Conservation (phyloP, 495 filamentous ascomycete genomes). For the Zalerion maritima region DNA sequence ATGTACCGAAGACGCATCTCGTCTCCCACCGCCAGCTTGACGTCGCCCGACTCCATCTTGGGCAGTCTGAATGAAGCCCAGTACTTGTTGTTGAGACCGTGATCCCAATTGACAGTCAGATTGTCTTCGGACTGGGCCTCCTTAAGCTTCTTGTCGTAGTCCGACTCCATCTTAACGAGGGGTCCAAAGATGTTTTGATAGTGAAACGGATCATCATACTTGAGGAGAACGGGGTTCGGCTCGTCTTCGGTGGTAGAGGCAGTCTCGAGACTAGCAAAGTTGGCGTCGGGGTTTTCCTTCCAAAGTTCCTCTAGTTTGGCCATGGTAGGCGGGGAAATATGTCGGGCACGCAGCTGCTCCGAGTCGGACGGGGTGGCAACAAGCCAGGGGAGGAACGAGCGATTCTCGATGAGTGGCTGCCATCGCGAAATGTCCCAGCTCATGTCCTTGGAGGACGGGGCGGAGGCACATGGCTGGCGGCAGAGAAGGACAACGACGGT, state of each 20-base stretch:
- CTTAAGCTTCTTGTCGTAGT: constrained; percentile 98
- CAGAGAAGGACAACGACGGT: constrained; percentile 95
- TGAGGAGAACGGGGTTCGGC: constrained; percentile 79
- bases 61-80: constrained; percentile 90
- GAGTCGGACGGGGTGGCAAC: constrained; percentile 81
- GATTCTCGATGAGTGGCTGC: constrained; percentile 95
- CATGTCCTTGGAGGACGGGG: constrained; percentile 98
- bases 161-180: constrained; percentile 98
- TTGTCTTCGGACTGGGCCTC: constrained; percentile 95
- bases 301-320: constrained; percentile 97
- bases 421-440: constrained; percentile 98
- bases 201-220: constrained; percentile 95
- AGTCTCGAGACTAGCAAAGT: constrained; percentile 85
- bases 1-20: constrained; percentile 97
- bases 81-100: constrained; percentile 95
- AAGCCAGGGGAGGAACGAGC: constrained; percentile 89
- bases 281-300: constrained; percentile 89
- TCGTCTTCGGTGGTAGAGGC: constrained; percentile 89
- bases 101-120: constrained; percentile 86
- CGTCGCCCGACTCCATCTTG: constrained; percentile 94
- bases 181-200: constrained; percentile 99
- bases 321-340: constrained; percentile 89
- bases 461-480: constrained; percentile 88
- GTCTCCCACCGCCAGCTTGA: constrained; percentile 94
- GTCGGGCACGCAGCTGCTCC: constrained; percentile 87